Evolutionary conservation across 2,329 filamentous ascomycete species (phyloP).

Genomic region (Scortechinia acanthostroma): DNA sequence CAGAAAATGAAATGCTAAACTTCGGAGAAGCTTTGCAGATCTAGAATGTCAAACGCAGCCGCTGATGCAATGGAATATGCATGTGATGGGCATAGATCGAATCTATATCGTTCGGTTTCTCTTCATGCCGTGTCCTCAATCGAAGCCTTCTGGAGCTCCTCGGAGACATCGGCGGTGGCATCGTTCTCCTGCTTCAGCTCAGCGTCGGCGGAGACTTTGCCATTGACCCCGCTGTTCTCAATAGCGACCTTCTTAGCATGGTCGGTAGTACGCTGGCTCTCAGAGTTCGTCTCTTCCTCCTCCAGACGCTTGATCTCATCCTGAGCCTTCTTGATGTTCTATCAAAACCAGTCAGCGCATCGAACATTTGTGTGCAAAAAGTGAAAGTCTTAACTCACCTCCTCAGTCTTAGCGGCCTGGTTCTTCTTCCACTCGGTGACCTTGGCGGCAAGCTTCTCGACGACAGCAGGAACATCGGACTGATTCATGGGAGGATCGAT

Average conservation of each 20-base stretch:
- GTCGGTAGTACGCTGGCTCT: not conserved
- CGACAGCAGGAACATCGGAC: conserved; percentile 69
- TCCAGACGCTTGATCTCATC: conserved; percentile 90
- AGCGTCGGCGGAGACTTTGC: conserved; percentile 15
- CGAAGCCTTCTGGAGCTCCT: conserved; percentile 40
- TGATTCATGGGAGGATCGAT: conserved; percentile 84
- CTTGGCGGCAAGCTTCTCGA: conserved; percentile 90
- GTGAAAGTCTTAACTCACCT: conserved; percentile 68
- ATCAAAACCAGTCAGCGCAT: conserved; percentile 3
- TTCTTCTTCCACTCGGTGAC: conserved; percentile 84
- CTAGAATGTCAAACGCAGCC: too few species aligned
- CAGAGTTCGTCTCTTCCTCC: conserved; percentile 39
- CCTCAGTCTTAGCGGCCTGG: conserved; percentile 81
- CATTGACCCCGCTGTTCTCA: conserved; percentile 21
- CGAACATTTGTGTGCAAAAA: too few species aligned
- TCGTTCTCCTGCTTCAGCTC: conserved; percentile 27
- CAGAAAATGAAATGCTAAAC: too few species aligned
- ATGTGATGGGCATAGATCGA: too few species aligned
- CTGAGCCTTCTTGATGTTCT: conserved; percentile 97
- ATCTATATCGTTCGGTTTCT: too few species aligned
- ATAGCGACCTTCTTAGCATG: not conserved
- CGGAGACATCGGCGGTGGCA: conserved; percentile 43
- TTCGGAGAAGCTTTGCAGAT: too few species aligned
- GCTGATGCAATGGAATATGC: too few species aligned
- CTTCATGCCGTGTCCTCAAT: conserved; percentile 35